A percentile compares a stretch with the other conserved stretches of the same genome.
phyloP scores from a whole-genome alignment of 768 basidiomycete genomes.

The Omphalotus guepiniiformis region DNA sequence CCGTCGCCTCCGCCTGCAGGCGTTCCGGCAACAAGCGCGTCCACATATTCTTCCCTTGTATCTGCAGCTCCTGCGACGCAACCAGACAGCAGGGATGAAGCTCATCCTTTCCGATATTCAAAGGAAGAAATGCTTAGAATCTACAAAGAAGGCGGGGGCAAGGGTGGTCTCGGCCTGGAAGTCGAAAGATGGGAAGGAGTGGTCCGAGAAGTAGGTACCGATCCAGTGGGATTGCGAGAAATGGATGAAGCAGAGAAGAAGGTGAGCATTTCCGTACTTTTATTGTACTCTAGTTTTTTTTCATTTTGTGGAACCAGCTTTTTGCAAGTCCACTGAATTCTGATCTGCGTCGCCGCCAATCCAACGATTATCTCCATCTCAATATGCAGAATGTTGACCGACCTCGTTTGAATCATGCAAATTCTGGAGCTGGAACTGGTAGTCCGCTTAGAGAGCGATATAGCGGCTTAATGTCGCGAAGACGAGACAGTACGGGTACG shows the following conservation, averaged over 20 bases:
- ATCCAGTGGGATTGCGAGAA: slow-evolving; percentile 76
- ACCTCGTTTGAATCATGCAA: slow-evolving; percentile 50
- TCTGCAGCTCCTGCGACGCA: slow-evolving; percentile 47
- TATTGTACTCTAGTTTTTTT: slow-evolving; percentile 16
- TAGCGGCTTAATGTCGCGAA: slow-evolving; percentile 50
- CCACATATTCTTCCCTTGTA: slow-evolving; percentile 69
- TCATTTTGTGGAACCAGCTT: slow-evolving; percentile 44
- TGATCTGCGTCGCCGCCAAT: slow-evolving; percentile 82
- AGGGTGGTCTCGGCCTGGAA: slow-evolving; percentile 72
- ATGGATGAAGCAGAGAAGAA: slow-evolving; percentile 84
- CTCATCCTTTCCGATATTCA: slow-evolving; percentile 81
- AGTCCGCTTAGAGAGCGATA: slow-evolving; percentile 69
- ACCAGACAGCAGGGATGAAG: slow-evolving; percentile 56
- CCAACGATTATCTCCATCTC: slow-evolving; percentile 64
- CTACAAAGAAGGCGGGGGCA: slow-evolving; percentile 75
- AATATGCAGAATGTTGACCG: slow-evolving; percentile 53
- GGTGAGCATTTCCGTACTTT: slow-evolving; percentile 41
- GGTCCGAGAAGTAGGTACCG: slow-evolving; percentile 67
- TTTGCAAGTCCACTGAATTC: slow-evolving; percentile 83
- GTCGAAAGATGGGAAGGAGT: slow-evolving; percentile 90
- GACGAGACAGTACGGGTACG: slow-evolving; percentile 69
- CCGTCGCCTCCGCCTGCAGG: slow-evolving; percentile 54
- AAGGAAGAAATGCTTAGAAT: slow-evolving; percentile 83
- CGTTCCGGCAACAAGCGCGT: slow-evolving; percentile 43
- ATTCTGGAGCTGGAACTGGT: slow-evolving; percentile 34